phyloP scores from a whole-genome alignment of 2,329 filamentous ascomycete species.

The Verticillium zaregamsianum region DNA sequence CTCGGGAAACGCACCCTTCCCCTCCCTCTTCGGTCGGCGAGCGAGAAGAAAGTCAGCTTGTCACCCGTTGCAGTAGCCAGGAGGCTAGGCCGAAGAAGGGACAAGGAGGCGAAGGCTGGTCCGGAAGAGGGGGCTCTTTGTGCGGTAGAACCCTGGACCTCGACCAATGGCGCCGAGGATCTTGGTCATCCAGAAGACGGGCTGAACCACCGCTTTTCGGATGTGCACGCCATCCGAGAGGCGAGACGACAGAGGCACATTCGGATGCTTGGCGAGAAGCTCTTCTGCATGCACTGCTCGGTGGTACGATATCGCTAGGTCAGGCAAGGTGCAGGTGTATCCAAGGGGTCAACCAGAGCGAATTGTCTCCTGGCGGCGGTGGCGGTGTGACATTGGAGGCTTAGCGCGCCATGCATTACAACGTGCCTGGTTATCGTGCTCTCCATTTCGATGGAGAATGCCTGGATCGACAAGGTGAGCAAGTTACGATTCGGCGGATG shows the following conservation, averaged over 20 bases:
- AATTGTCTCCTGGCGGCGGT: too few relatives aligned
- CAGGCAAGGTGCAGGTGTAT: too few relatives aligned
- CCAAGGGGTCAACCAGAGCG: too few relatives aligned
- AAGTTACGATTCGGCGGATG: too few relatives aligned
- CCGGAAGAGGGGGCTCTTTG: neutral
- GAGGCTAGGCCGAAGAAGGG: neutral
- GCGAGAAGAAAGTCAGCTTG: neutral
- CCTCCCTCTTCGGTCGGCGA: neutral
- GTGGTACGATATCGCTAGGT: neutral
- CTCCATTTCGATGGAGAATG: too few relatives aligned
- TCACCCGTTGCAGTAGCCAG: neutral
- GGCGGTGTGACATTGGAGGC: too few relatives aligned
- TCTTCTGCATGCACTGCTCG: neutral
- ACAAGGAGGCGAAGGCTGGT: neutral
- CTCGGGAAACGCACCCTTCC: neutral
- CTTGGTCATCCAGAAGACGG: neutral
- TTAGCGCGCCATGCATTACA: too few relatives aligned
- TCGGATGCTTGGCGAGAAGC: neutral
- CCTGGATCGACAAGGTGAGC: too few relatives aligned
- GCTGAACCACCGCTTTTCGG: slow-evolving; percentile 40
- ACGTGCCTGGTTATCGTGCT: too few relatives aligned
- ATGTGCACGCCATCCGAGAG: slow-evolving; percentile 49
- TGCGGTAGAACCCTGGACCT: neutral
- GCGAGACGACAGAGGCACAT: slow-evolving; percentile 29
- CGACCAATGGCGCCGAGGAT: neutral